Conservation (phyloP, 306 rosid species). For the Mimosa bimucronata region DNA sequence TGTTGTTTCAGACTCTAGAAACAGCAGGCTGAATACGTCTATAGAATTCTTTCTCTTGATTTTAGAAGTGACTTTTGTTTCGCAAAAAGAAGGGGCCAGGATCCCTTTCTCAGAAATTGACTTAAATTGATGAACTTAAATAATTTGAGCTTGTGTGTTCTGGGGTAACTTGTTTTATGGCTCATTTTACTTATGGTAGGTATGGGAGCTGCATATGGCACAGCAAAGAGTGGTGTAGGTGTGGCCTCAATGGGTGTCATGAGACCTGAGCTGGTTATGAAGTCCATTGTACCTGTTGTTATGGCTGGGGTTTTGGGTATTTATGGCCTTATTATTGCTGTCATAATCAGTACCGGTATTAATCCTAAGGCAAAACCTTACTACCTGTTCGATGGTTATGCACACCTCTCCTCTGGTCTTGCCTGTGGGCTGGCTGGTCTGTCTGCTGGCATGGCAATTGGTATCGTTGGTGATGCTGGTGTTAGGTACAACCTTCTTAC, state of each 20-base stretch:
- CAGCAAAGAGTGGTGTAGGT: slow-evolving; percentile 88
- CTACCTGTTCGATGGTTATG: slow-evolving; percentile 88
- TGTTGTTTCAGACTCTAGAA: neutral
- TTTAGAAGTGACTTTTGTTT: neutral
- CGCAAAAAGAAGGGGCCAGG: neutral
- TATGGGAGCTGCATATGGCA: slow-evolving; percentile 95
- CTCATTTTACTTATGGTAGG: slow-evolving; percentile 48
- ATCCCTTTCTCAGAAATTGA: slow-evolving; percentile 4
- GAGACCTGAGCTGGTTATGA: slow-evolving; percentile 95
- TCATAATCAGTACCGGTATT: slow-evolving; percentile 86
- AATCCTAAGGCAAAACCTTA: slow-evolving; percentile 89
- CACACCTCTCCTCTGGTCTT: slow-evolving; percentile 91
- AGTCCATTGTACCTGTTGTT: slow-evolving; percentile 89
- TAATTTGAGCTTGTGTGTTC: neutral
- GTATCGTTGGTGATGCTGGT: slow-evolving; percentile 93
- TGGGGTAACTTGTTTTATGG: neutral
- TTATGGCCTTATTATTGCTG: slow-evolving; percentile 90
- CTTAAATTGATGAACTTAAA: slow-evolving; percentile 14
- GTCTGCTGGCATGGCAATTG: slow-evolving; percentile 93
- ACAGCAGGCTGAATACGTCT: neutral
- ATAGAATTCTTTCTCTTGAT: slow-evolving; percentile 7
- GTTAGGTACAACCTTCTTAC: slow-evolving; percentile 63
- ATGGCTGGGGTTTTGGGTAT: slow-evolving; percentile 98
- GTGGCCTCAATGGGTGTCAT: slow-evolving; percentile 94
- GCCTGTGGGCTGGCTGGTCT: slow-evolving; percentile 89